Evolutionary conservation across 2,329 filamentous ascomycete species (phyloP).

Genomic region (Ascochyta clinopodiicola): DNA sequence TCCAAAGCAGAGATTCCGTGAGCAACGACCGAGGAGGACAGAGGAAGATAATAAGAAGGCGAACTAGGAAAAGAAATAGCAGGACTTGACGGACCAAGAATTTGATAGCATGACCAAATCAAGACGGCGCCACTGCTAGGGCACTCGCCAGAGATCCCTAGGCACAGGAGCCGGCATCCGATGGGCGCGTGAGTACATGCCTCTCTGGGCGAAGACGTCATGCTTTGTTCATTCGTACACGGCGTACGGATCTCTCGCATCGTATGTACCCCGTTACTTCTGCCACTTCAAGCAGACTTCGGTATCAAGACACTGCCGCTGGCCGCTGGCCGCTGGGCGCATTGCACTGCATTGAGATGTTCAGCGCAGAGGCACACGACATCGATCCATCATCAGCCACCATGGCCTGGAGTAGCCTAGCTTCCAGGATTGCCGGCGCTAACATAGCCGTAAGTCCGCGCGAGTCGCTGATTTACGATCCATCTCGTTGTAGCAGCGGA

Average conservation of each 20-base stretch:
- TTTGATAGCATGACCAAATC: slow-evolving; percentile 3
- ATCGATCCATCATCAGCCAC: not conserved
- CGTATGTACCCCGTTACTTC: not conserved
- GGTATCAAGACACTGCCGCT: not conserved
- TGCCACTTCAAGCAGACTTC: not conserved
- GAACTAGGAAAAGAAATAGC: not conserved
- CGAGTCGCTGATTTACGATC: slow-evolving; percentile 2
- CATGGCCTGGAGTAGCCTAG: not conserved
- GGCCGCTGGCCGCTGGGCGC: not conserved
- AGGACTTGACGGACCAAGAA: slow-evolving; percentile 11
- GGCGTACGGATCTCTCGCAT: not conserved
- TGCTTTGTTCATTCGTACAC: not conserved
- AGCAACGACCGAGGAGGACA: not conserved
- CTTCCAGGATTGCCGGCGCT: slow-evolving; percentile 14
- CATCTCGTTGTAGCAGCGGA: slow-evolving; percentile 1
- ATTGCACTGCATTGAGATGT: not conserved
- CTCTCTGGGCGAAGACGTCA: not conserved
- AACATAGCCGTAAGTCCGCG: not conserved
- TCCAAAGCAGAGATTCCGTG: not conserved
- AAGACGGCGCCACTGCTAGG: not conserved
- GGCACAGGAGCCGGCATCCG: slow-evolving; percentile 14
- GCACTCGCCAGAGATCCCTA: not conserved
- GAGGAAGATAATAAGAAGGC: not conserved
- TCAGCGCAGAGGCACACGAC: slow-evolving; percentile 8
- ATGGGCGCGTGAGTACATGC: slow-evolving; percentile 10